A percentile compares a stretch with the other conserved stretches of the same genome.
These are phyloP conservation scores for Globisporangium polare DNA, from an alignment of 352 stramenopile species.

Conservation along the genomic window DNA sequence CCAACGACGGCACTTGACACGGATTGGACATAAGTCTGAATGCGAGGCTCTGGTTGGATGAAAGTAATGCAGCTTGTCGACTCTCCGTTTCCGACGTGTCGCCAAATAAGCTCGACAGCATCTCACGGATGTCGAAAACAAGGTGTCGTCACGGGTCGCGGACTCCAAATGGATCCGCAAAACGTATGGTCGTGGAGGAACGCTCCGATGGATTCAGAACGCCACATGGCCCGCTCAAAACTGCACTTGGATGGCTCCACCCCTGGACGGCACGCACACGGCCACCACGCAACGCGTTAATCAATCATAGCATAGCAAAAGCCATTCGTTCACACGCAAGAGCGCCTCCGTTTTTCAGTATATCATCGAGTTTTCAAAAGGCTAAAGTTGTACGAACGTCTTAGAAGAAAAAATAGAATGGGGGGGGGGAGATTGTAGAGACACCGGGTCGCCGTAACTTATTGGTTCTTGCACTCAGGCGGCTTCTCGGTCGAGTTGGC, in stretches of 20 bases:
- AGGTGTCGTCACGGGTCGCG: not conserved
- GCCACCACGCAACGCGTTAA: no score
- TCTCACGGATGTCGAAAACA: no score
- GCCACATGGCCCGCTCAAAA: not conserved
- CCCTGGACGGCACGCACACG: not conserved
- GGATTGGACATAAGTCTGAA: no score
- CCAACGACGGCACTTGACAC: no score
- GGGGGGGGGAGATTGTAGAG: constrained; percentile 1
- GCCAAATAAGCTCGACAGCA: no score
- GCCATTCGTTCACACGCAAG: not conserved
- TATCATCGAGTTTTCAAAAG: constrained; percentile 12
- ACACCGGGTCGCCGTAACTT: constrained; percentile 27
- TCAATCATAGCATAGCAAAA: not conserved
- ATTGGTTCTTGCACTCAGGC: constrained; percentile 89
- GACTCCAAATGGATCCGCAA: not conserved
- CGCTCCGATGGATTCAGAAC: not conserved
- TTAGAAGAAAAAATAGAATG: constrained; percentile 8
- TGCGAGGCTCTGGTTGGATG: no score
- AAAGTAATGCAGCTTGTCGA: no score
- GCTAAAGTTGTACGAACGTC: constrained; percentile 8
- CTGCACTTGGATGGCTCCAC: not conserved
- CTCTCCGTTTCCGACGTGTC: no score
- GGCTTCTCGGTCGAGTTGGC: constrained; percentile 74
- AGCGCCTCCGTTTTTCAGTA: constrained; percentile 5
- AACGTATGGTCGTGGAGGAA: not conserved